phyloP scores from a whole-genome alignment of 2,329 filamentous ascomycete genomes.

The Reticulascus tulasneorum region DNA sequence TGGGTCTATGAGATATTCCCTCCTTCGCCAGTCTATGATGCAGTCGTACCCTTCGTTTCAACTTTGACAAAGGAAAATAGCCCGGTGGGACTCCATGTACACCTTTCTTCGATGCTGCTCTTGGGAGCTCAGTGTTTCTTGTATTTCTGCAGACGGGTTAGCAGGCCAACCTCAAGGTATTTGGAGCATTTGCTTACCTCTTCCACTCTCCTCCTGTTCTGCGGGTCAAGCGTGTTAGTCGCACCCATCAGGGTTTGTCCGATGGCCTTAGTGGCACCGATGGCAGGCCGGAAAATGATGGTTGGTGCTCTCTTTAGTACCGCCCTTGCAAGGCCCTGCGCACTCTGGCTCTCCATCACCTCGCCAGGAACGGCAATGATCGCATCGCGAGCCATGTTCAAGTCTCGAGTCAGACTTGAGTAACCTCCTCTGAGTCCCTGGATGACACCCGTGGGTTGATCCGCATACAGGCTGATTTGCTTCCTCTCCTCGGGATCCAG shows the following conservation, averaged over 20 bases:
- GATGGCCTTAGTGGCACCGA: conserved; percentile 84
- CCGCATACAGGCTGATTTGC: conserved; percentile 85
- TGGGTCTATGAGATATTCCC: too few relatives aligned
- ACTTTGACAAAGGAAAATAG: not conserved
- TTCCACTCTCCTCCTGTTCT: conserved; percentile 75
- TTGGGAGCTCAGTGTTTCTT: conserved; percentile 33
- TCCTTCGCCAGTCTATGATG: conserved; percentile 18
- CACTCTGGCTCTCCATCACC: conserved; percentile 79
- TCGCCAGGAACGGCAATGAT: conserved; percentile 93
- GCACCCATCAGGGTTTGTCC: conserved; percentile 88
- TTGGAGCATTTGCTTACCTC: conserved; percentile 64
- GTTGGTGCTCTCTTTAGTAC: conserved; percentile 84
- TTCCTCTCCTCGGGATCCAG: conserved; percentile 67
- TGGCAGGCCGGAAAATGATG: conserved; percentile 83
- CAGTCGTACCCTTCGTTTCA: conserved; percentile 5
- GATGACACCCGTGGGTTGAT: conserved; percentile 85
- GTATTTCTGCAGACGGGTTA: conserved; percentile 39
- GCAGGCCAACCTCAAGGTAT: not conserved
- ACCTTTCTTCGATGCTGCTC: too few relatives aligned
- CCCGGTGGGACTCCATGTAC: too few relatives aligned
- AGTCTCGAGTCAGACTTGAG: conserved; percentile 75
- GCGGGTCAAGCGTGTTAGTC: conserved; percentile 84
- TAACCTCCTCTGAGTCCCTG: conserved; percentile 84
- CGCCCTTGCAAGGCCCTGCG: conserved; percentile 73
- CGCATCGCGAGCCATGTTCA: conserved; percentile 82